These are phyloP conservation scores for Phaffomyces antillensis DNA, from an alignment of 805 yeast genomes.

Conservation along the genomic window DNA sequence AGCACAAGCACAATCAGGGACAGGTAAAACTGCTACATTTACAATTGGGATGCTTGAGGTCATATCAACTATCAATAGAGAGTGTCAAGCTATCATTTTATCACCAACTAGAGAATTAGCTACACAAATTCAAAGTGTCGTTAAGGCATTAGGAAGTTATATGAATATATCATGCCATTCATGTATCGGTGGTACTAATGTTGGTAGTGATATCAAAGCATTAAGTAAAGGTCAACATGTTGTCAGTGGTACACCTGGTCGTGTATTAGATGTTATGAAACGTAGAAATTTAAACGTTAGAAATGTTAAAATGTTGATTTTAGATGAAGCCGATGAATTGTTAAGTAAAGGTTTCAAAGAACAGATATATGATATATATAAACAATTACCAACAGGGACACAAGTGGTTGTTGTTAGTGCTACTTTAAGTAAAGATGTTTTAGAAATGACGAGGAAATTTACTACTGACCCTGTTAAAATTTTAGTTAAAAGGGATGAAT, in stretches of 20 bases:
- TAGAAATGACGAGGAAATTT: conserved; percentile 87
- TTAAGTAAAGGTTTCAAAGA: conserved; percentile 90
- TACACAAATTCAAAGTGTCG: conserved; percentile 83
- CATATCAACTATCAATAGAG: conserved; percentile 63
- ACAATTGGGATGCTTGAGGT: conserved; percentile 88
- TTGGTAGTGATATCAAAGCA: conserved; percentile 72
- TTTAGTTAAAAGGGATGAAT: conserved; percentile 88
- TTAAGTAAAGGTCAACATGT: conserved; percentile 79
- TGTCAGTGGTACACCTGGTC: conserved; percentile 96
- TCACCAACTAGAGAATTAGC: conserved; percentile 98
- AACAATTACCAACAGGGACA: conserved; percentile 70
- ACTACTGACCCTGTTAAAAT: conserved; percentile 92
- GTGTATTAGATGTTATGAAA: conserved; percentile 86
- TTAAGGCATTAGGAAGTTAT: conserved; percentile 78
- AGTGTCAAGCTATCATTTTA: conserved; percentile 82
- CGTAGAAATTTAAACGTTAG: conserved; percentile 71
- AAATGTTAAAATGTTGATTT: conserved; percentile 75
- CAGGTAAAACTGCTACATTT: conserved; percentile 98
- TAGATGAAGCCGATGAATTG: conserved; percentile 97
- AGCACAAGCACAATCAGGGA: conserved; percentile 99
- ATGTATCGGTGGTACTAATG: conserved; percentile 88
- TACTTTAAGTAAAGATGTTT: conserved; percentile 84
- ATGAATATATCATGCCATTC: conserved; percentile 85
- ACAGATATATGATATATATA: conserved; percentile 89
- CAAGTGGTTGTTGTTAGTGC: conserved; percentile 96